Percentiles rank a stretch among this genome's conserved stretches.
phyloP scores from a whole-genome alignment of 352 stramenopile genomes.

The Pythium utonaiense region DNA sequence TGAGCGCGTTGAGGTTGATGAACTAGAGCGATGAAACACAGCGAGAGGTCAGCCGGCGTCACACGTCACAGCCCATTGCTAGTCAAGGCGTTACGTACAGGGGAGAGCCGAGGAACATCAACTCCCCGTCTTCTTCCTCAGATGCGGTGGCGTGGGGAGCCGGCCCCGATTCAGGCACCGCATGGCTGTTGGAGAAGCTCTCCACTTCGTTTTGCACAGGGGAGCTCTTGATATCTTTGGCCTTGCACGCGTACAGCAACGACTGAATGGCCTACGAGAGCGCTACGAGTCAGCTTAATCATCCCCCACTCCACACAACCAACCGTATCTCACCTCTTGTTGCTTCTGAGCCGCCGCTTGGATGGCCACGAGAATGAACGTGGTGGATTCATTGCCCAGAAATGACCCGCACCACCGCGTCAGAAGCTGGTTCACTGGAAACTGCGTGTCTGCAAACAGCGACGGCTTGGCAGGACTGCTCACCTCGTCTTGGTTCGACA shows the following conservation, averaged over 20 bases:
- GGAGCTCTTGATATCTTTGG: constrained; percentile 60
- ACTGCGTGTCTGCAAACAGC: constrained; percentile 58
- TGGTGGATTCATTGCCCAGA: constrained; percentile 41
- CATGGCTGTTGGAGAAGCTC: background rate
- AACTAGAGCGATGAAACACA: background rate
- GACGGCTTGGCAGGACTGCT: background rate
- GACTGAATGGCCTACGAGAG: constrained; percentile 61
- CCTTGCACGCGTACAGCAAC: constrained; percentile 75
- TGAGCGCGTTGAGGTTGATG: background rate
- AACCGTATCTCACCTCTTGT: constrained; percentile 43
- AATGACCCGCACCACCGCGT: constrained; percentile 44
- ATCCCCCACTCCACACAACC: background rate
- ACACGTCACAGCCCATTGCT: too few species aligned
- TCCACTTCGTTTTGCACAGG: constrained; percentile 24
- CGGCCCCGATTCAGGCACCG: background rate
- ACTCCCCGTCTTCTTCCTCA: constrained; percentile 3
- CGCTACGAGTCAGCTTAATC: background rate
- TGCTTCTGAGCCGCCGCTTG: constrained; percentile 51
- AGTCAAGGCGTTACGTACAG: constrained; percentile 11
- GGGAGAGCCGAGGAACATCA: constrained; percentile 13
- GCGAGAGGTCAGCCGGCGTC: background rate
- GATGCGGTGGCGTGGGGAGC: background rate
- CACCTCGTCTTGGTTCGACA: background rate
- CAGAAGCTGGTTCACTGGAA: constrained; percentile 38
- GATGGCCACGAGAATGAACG: constrained; percentile 61